A percentile compares a stretch with the other conserved stretches of the same genome.
Evolutionary conservation across 2,329 filamentous ascomycete genomes (phyloP).

Genomic region (Hypoxylon sp.): DNA sequence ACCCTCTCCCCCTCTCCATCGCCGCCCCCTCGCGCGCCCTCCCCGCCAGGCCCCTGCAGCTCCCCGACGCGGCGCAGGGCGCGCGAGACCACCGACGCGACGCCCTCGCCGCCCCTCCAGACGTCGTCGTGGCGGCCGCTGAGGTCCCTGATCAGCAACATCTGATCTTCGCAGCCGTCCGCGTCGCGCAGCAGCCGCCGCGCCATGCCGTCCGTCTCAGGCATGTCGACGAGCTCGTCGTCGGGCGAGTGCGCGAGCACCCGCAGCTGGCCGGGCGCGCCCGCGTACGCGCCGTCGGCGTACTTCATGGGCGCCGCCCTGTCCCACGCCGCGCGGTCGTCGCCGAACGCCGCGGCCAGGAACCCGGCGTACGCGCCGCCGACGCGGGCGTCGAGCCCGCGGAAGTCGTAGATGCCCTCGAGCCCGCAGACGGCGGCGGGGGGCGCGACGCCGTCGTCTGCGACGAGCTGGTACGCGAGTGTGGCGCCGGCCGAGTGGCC

Average conservation of each 20-base stretch:
- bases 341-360: conserved; percentile 68
- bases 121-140: conserved; percentile 69
- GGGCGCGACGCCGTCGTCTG: conserved; percentile 50
- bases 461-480: conserved; percentile 67
- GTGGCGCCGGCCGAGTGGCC: conserved; percentile 72
- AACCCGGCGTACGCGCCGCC: conserved; percentile 63
- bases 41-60: neutral
- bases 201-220: conserved; percentile 67
- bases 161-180: conserved; percentile 36
- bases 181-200: conserved; percentile 54
- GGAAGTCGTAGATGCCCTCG: conserved; percentile 72
- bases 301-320: conserved; percentile 61
- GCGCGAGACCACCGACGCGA: conserved; percentile 56
- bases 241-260: conserved; percentile 56
- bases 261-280: conserved; percentile 50
- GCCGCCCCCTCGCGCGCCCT: too few species aligned
- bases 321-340: conserved; percentile 61
- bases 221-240: conserved; percentile 61
- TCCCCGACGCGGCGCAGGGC: conserved; percentile 17
- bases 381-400: conserved; percentile 58
- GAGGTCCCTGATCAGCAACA: conserved; percentile 54
- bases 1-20: too few species aligned
- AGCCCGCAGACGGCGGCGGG: conserved; percentile 66
- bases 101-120: conserved; percentile 66
- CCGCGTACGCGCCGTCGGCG: conserved; percentile 50